A percentile compares a stretch with the other conserved stretches of the same genome.
Evolutionary conservation across 257 asterid species (phyloP).

Genomic region (Nicotiana noctiflora): DNA sequence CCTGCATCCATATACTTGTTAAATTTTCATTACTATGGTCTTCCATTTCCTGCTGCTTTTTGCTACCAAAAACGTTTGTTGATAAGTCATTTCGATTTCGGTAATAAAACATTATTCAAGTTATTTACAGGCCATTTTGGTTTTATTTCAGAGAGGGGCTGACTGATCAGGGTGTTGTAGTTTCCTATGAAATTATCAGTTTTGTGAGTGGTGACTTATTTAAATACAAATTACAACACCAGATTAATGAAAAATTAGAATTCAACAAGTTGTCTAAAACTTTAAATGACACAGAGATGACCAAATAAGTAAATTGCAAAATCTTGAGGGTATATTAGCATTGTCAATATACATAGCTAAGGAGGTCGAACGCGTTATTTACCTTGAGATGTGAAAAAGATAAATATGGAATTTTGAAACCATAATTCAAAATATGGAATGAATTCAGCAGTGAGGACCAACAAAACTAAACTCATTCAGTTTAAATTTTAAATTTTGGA

Average conservation of each 20-base stretch:
- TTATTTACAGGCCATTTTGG: neutral
- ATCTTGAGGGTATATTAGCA: neutral
- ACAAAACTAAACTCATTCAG: no score
- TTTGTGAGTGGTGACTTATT: neutral
- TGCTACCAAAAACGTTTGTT: neutral
- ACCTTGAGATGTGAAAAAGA: no score
- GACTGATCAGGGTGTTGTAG: neutral
- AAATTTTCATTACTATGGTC: neutral
- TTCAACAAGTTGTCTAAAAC: neutral
- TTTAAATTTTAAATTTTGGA: no score
- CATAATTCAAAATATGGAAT: no score
- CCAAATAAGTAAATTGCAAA: neutral
- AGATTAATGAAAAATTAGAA: neutral
- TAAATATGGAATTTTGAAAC: no score
- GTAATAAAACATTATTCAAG: neutral
- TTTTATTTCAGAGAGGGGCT: neutral
- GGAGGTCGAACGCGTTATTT: neutral
- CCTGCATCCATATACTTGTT: neutral
- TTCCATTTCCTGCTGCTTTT: neutral
- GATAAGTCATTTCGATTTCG: neutral
- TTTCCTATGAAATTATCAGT: neutral
- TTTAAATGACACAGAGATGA: neutral
- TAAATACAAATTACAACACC: no score
- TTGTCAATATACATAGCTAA: neutral
- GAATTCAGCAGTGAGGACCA: no score